Evolutionary conservation across 1,284 basidiomycete genomes (phyloP).

Genomic region (Singerocomus rubriflavus): DNA sequence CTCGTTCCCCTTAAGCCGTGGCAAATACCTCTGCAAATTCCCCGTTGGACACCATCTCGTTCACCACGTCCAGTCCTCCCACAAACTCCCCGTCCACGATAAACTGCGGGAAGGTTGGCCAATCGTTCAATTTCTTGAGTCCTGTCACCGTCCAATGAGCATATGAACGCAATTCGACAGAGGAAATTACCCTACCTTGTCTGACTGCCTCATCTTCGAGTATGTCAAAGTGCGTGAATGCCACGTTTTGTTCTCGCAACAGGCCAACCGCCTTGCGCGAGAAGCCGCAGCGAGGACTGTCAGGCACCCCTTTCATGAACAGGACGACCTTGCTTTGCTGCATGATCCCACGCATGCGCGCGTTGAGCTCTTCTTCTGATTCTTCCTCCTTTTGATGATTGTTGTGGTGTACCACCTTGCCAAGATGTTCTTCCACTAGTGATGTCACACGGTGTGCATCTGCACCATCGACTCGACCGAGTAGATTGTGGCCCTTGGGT

Average conservation of each 20-base stretch:
- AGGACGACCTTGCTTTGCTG: conserved; percentile 73
- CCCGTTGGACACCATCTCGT: conserved; percentile 52
- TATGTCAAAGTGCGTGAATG: conserved; percentile 86
- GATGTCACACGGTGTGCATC: conserved; percentile 71
- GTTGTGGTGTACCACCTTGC: conserved; percentile 37
- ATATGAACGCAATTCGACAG: conserved; percentile 31
- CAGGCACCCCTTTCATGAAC: conserved; percentile 96
- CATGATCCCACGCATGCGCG: conserved; percentile 69
- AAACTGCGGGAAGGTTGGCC: conserved; percentile 97
- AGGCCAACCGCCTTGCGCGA: conserved; percentile 85
- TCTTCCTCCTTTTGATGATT: conserved; percentile 45
- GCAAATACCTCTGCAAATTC: conserved; percentile 40
- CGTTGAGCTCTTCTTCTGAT: conserved; percentile 62
- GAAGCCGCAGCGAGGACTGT: conserved; percentile 89
- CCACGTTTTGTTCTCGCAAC: conserved; percentile 78
- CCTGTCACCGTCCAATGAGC: conserved; percentile 56
- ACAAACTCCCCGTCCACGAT: conserved; percentile 94
- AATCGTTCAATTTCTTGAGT: conserved; percentile 72
- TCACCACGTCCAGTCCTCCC: conserved; percentile 92
- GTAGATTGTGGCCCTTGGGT: conserved; percentile 83
- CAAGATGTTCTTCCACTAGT: conserved; percentile 58
- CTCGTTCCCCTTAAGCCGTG: conserved; percentile 1
- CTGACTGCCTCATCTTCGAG: conserved; percentile 71
- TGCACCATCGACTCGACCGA: conserved; percentile 80
- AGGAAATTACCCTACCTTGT: conserved; percentile 41